phyloP scores from a whole-genome alignment of 495 filamentous ascomycete genomes.

The Annulohypoxylon moriforme region DNA sequence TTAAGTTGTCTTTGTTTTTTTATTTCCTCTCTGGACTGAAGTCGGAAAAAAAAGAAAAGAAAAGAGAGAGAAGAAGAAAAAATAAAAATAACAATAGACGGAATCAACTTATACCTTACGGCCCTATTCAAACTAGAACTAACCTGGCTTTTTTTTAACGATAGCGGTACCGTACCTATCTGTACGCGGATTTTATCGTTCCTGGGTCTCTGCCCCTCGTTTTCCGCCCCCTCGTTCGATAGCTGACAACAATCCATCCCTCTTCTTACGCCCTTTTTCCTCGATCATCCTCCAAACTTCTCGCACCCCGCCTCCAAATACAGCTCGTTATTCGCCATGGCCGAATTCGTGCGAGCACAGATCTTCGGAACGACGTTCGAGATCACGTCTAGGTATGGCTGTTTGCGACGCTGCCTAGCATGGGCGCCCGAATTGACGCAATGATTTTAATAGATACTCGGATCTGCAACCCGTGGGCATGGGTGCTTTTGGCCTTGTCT shows the following conservation, averaged over 20 bases:
- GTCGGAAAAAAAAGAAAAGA: constrained; percentile 3
- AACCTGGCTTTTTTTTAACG: background rate
- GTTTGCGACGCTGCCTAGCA: constrained; percentile 23
- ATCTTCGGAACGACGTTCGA: constrained; percentile 99
- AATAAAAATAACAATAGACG: constrained; percentile 1
- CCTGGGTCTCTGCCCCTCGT: constrained; percentile 36
- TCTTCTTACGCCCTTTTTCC: constrained; percentile 25
- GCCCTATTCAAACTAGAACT: background rate
- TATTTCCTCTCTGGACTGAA: background rate
- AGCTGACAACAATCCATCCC: constrained; percentile 33
- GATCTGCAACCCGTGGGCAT: constrained; percentile 98
- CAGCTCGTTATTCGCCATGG: constrained; percentile 69
- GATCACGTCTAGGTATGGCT: constrained; percentile 91
- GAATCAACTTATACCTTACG: background rate
- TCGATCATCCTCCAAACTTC: constrained; percentile 22
- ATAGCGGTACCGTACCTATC: constrained; percentile 13
- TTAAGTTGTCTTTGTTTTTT: constrained; percentile 12
- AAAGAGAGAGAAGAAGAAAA: background rate
- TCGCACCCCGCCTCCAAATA: constrained; percentile 24
- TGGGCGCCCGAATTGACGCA: constrained; percentile 39
- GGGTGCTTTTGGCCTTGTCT: constrained; percentile 98
- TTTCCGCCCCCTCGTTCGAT: constrained; percentile 36
- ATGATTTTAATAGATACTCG: constrained; percentile 74
- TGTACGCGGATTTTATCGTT: constrained; percentile 28
- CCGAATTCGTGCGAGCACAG: constrained; percentile 98